phyloP scores from a whole-genome alignment of 2,329 filamentous ascomycete species.

The Chaetoscypha palmicola region DNA sequence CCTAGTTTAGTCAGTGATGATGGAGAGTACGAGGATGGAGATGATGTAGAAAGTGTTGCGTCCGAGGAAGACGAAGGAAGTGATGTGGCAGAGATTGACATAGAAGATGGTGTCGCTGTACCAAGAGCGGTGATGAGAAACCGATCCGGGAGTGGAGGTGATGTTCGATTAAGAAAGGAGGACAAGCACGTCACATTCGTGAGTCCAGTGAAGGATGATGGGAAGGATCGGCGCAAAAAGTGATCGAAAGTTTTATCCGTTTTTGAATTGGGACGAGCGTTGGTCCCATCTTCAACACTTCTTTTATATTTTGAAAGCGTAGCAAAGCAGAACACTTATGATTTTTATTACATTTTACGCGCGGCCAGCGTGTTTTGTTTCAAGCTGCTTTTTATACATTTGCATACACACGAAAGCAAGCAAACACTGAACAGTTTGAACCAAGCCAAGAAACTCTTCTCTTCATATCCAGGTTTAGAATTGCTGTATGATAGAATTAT shows the following conservation, averaged over 20 bases:
- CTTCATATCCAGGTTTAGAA: slow-evolving; percentile 18
- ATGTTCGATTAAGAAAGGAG: slow-evolving; percentile 26
- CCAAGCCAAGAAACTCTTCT: slow-evolving; percentile 18
- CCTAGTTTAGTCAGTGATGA: slow-evolving; percentile 76
- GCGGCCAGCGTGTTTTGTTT: too few relatives aligned
- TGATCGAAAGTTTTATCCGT: slow-evolving; percentile 1
- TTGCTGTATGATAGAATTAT: slow-evolving; percentile 27
- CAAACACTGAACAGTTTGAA: too few relatives aligned
- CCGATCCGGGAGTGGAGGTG: slow-evolving; percentile 18
- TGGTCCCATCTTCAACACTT: not conserved
- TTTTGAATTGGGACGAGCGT: not conserved
- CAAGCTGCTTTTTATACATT: too few relatives aligned
- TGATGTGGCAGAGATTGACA: slow-evolving; percentile 54
- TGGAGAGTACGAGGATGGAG: slow-evolving; percentile 68
- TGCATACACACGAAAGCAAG: too few relatives aligned
- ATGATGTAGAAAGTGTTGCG: slow-evolving; percentile 44
- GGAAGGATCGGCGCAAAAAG: slow-evolving; percentile 16
- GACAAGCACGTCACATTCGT: slow-evolving; percentile 33
- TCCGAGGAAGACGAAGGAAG: slow-evolving; percentile 51
- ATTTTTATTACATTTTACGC: not conserved
- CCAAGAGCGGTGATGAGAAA: slow-evolving; percentile 23
- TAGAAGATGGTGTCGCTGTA: slow-evolving; percentile 41
- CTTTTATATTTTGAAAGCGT: not conserved
- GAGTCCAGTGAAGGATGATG: slow-evolving; percentile 25
- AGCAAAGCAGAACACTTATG: slow-evolving; percentile 1